phyloP scores from a whole-genome alignment of 192 early-diverging fungal species.

The Jimgerdemannia flammicorona region DNA sequence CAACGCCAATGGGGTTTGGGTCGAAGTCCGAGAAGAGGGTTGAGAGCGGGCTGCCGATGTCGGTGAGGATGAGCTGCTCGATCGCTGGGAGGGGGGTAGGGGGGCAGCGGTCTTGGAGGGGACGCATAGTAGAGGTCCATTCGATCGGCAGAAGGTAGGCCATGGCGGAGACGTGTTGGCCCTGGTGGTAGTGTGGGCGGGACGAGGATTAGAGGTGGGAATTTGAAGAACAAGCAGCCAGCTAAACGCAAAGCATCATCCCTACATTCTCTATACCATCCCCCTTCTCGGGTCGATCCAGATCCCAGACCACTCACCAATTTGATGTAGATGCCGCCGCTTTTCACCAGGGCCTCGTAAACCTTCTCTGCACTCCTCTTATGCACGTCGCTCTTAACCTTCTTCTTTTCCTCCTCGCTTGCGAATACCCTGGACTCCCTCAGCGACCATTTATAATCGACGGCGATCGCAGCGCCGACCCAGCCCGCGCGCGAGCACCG shows the following conservation, averaged over 20 bases:
- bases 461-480: slow-evolving; percentile 36
- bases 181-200: slow-evolving; percentile 7
- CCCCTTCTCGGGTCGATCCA: too few relatives aligned
- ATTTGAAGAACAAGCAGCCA: too few relatives aligned
- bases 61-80: slow-evolving; percentile 59
- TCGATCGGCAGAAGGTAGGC: slow-evolving; percentile 84
- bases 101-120: slow-evolving; percentile 80
- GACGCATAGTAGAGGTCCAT: slow-evolving; percentile 83
- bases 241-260: too few relatives aligned
- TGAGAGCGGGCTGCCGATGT: slow-evolving; percentile 60
- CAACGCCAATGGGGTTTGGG: slow-evolving; percentile 82
- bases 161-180: slow-evolving; percentile 81
- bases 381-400: slow-evolving; percentile 56
- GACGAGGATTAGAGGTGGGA: too few relatives aligned
- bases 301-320: slow-evolving; percentile 22
- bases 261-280: too few relatives aligned
- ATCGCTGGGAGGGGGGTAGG: slow-evolving; percentile 71
- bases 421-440: slow-evolving; percentile 6
- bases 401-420: slow-evolving; percentile 24
- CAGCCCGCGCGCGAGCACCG: slow-evolving; percentile 38
- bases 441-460: slow-evolving; percentile 57
- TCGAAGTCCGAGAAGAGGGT: slow-evolving; percentile 80
- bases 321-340: slow-evolving; percentile 87
- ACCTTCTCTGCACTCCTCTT: slow-evolving; percentile 64
- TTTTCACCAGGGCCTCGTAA: slow-evolving; percentile 51